These are phyloP conservation scores for Pinus albicaulis DNA, from an alignment of 75 land plant genomes.

Conservation along the genomic window DNA sequence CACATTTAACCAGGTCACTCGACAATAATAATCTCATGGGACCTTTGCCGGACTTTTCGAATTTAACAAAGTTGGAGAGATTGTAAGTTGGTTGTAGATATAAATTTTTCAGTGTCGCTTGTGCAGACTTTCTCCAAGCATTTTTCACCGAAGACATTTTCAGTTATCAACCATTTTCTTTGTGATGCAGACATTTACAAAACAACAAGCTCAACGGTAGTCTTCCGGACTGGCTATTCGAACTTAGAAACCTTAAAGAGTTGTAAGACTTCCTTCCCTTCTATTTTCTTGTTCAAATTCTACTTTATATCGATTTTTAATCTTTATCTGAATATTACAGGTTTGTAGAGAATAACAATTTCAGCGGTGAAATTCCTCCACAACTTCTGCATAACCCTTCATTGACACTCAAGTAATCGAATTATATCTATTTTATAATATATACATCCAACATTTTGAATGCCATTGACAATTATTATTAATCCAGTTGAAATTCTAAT, in stretches of 20 bases:
- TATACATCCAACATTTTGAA: neutral
- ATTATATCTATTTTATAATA: neutral
- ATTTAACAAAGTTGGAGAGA: neutral
- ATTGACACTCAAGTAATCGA: neutral
- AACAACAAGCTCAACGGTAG: neutral
- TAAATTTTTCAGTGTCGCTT: no score
- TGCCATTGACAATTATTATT: no score
- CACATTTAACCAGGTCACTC: neutral
- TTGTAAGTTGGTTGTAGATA: neutral
- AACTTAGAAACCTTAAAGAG: neutral
- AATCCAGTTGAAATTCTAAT: no score
- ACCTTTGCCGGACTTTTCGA: neutral
- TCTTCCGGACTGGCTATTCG: neutral
- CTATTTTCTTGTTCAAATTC: neutral
- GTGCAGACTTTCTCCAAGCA: no score
- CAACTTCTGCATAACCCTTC: neutral
- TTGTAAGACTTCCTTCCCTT: neutral
- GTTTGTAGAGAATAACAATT: conserved; percentile 1
- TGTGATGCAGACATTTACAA: neutral
- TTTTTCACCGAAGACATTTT: no score
- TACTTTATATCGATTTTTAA: neutral
- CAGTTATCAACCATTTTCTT: neutral
- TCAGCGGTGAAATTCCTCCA: neutral
- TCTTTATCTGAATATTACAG: neutral
- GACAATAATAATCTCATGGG: neutral